A percentile compares a stretch with the other conserved stretches of the same genome.
phyloP scores from a whole-genome alignment of 352 stramenopile genomes.

The Globisporangium cederbergense region DNA sequence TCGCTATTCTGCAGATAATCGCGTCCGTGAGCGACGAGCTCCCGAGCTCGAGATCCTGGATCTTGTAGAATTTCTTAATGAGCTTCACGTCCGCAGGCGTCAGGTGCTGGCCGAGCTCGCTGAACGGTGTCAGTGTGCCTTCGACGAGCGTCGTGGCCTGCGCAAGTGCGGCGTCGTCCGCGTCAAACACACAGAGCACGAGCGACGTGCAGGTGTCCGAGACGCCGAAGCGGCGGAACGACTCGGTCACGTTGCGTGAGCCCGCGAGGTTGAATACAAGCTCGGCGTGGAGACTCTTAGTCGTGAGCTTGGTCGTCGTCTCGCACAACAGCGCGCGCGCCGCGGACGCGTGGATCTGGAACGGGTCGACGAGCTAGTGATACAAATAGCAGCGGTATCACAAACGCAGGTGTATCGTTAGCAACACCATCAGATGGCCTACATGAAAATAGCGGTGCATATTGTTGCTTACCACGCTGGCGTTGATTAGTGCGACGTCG shows the following conservation, averaged over 20 bases:
- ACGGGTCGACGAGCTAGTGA: conserved; percentile 60
- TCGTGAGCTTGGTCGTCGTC: conserved; percentile 49
- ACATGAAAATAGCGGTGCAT: background rate
- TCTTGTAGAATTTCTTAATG: conserved; percentile 85
- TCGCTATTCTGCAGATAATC: conserved; percentile 80
- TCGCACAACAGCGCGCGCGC: conserved; percentile 69
- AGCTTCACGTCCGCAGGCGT: conserved; percentile 41
- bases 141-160: conserved; percentile 41
- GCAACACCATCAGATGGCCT: background rate
- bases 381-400: background rate
- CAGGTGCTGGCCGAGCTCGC: conserved; percentile 49
- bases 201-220: conserved; percentile 49
- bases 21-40: conserved; percentile 63
- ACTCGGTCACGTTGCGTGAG: conserved; percentile 80
- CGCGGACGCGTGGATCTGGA: conserved; percentile 74
- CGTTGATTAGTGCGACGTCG: conserved; percentile 73
- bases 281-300: conserved; percentile 77
- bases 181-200: conserved; percentile 75
- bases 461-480: conserved; percentile 39
- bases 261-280: conserved; percentile 86
- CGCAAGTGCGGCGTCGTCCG: conserved; percentile 40
- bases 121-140: conserved; percentile 38
- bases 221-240: conserved; percentile 77
- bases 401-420: background rate
- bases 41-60: conserved; percentile 71